phyloP scores from a whole-genome alignment of 768 basidiomycete genomes.

The Rossbeevera mucosa region DNA sequence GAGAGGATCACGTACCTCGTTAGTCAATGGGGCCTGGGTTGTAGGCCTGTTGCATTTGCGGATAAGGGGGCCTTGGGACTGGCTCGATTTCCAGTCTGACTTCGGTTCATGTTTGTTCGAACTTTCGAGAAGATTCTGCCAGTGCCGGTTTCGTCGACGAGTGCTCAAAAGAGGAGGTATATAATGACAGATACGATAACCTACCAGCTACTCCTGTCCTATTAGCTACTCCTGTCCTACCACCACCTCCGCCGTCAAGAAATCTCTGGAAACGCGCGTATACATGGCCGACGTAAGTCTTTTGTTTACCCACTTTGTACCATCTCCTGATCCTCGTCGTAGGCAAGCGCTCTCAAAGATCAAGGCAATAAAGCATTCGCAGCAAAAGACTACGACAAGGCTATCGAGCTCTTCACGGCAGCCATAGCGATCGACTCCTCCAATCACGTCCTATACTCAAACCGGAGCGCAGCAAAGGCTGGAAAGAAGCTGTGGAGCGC shows the following conservation, averaged over 20 bases:
- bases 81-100: too few species aligned
- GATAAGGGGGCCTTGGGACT: too few species aligned
- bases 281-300: conserved; percentile 36
- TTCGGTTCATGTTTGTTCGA: conserved; percentile 7
- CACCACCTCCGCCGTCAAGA: background rate
- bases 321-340: conserved; percentile 18
- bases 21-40: background rate
- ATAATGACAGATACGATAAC: conserved; percentile 15
- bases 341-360: conserved; percentile 73
- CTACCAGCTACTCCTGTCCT: background rate
- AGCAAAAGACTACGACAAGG: conserved; percentile 87
- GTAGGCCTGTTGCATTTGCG: too few species aligned
- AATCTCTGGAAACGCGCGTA: background rate
- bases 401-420: conserved; percentile 76
- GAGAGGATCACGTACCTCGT: conserved; percentile 3
- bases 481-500: conserved; percentile 74
- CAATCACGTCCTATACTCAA: conserved; percentile 90
- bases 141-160: background rate
- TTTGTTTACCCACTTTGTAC: background rate
- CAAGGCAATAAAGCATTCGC: conserved; percentile 94
- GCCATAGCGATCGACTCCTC: conserved; percentile 78
- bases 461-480: conserved; percentile 86
- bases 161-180: conserved; percentile 8
- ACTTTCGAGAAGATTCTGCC: conserved; percentile 32
- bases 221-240: background rate